Percentiles rank a stretch among this genome's conserved stretches.
phyloP scores from a whole-genome alignment of 371 early-diverging fungal species.

The Apophysomyces sp. region DNA sequence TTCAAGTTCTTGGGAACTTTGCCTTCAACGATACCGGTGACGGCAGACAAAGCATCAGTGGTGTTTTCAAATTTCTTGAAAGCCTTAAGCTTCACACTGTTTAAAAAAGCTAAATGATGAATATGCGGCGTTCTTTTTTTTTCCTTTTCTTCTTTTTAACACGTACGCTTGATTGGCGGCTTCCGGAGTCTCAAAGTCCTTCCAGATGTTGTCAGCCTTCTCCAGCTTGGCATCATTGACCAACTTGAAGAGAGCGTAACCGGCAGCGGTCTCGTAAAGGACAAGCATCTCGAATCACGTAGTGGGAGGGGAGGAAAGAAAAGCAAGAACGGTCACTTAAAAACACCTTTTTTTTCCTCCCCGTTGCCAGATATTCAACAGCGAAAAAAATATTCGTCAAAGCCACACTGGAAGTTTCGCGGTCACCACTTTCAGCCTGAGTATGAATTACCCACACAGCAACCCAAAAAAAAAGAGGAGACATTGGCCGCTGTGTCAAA shows the following conservation, averaged over 20 bases:
- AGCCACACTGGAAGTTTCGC: background rate
- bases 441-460: no score
- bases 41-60: conserved; percentile 92
- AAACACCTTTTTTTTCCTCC: background rate
- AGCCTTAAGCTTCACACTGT: conserved; percentile 88
- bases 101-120: background rate
- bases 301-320: conserved; percentile 6
- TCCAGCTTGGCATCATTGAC: conserved; percentile 79
- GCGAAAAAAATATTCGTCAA: background rate
- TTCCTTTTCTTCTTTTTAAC: background rate
- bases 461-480: no score
- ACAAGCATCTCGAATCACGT: conserved; percentile 62
- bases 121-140: background rate
- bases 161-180: conserved; percentile 76
- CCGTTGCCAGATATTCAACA: background rate
- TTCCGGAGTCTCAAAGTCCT: conserved; percentile 78
- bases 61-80: conserved; percentile 98
- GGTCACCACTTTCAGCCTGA: no score
- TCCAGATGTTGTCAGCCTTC: conserved; percentile 73
- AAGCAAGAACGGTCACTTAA: conserved; percentile 5
- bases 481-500: no score
- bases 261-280: conserved; percentile 87
- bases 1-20: conserved; percentile 92
- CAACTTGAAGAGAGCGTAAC: conserved; percentile 87
- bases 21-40: conserved; percentile 94